Percentiles rank a stretch among this genome's conserved stretches.
These are phyloP conservation scores for Basidioascus undulatus DNA, from an alignment of 768 basidiomycete species.

Conservation along the genomic window DNA sequence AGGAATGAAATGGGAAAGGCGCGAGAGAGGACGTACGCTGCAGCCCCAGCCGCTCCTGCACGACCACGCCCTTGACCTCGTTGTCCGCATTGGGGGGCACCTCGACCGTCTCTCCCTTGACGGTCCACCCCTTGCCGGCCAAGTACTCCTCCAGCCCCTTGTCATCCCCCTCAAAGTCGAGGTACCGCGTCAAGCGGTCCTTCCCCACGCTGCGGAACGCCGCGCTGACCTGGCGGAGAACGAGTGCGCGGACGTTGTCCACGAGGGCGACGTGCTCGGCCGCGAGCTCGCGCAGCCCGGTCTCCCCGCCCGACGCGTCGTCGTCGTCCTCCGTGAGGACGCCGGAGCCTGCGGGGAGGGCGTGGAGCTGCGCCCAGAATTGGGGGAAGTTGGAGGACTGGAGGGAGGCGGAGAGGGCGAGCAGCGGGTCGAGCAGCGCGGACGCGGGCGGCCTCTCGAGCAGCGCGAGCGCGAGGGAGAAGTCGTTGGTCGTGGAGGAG, in stretches of 20 bases:
- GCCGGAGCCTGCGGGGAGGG: too few relatives aligned
- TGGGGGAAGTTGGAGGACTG: constrained; percentile 68
- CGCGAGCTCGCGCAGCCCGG: constrained; percentile 1
- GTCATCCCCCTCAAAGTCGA: constrained; percentile 1
- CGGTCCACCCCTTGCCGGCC: constrained; percentile 3
- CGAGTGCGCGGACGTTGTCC: neutral
- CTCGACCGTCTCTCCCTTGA: constrained; percentile 5
- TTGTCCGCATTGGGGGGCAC: constrained; percentile 11
- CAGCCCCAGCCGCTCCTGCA: constrained; percentile 11
- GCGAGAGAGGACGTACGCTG: constrained; percentile 10
- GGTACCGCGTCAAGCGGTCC: neutral
- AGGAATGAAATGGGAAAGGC: neutral
- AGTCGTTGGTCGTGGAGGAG: constrained; percentile 68
- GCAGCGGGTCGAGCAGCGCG: constrained; percentile 34
- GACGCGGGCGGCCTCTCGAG: constrained; percentile 37
- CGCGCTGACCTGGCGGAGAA: neutral
- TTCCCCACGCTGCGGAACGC: neutral
- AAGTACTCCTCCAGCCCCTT: neutral
- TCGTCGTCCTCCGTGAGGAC: neutral
- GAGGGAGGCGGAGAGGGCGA: constrained; percentile 38
- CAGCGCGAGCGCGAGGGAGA: constrained; percentile 81
- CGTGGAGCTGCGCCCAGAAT: constrained; percentile 40
- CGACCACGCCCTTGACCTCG: constrained; percentile 9
- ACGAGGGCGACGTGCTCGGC: constrained; percentile 8
- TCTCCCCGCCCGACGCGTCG: neutral